A percentile compares a stretch with the other conserved stretches of the same genome.
phyloP scores from a whole-genome alignment of 2,329 filamentous ascomycete species.

The Aspergillus tubingensis region DNA sequence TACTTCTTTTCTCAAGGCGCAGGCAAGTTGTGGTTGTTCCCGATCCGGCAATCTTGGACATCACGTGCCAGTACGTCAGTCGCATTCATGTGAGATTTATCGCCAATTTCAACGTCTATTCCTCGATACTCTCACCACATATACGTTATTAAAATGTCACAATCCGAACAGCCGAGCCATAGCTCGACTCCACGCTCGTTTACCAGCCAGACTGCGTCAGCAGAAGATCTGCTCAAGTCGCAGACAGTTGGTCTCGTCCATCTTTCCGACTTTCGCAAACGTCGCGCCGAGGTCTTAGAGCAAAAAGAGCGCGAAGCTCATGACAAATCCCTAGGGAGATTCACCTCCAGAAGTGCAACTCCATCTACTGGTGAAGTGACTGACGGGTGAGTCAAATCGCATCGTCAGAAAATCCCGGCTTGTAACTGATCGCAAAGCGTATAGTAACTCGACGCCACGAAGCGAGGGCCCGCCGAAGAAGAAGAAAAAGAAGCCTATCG shows the following conservation, averaged over 20 bases:
- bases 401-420: not conserved
- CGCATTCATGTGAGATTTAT: constrained; percentile 7
- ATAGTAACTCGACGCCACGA: constrained; percentile 54
- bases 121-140: not conserved
- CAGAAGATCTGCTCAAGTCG: constrained; percentile 78
- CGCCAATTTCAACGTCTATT: not conserved
- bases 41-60: not conserved
- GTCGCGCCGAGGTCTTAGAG: constrained; percentile 90
- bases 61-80: constrained; percentile 23
- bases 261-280: constrained; percentile 92
- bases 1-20: too few relatives aligned
- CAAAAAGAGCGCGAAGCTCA: constrained; percentile 80
- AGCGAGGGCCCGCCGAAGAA: constrained; percentile 50
- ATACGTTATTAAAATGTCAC: constrained; percentile 18
- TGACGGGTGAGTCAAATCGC: constrained; percentile 58
- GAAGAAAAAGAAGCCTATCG: constrained; percentile 61
- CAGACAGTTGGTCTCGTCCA: constrained; percentile 89
- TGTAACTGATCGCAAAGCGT: constrained; percentile 58
- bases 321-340: constrained; percentile 57
- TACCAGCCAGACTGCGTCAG: constrained; percentile 72
- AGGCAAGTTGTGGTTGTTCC: not conserved
- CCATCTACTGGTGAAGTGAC: constrained; percentile 49
- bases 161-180: constrained; percentile 42
- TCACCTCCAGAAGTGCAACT: constrained; percentile 54
- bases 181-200: constrained; percentile 59